Evolutionary conservation across 495 filamentous ascomycete genomes (phyloP).

Genomic region (Penicillium longicatenatum): DNA sequence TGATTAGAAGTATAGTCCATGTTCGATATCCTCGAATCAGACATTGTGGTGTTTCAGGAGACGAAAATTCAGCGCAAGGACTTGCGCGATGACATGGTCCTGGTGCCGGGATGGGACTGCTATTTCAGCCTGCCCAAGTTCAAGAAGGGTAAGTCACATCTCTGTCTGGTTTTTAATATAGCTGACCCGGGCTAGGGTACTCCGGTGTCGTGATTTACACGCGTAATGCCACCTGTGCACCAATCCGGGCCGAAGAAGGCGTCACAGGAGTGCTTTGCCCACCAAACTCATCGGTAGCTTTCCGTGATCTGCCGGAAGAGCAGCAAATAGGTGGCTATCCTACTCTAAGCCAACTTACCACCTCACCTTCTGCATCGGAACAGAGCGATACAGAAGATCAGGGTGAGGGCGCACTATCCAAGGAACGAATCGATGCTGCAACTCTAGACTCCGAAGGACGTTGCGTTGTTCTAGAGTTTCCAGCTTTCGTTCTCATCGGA

Average conservation of each 20-base stretch:
- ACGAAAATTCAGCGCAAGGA: slow-evolving; percentile 96
- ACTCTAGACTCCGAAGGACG: slow-evolving; percentile 88
- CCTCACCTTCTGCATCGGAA: slow-evolving; percentile 13
- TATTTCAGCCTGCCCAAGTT: slow-evolving; percentile 90
- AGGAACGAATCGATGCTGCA: slow-evolving; percentile 61
- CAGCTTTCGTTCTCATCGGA: slow-evolving; percentile 90
- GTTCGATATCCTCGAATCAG: slow-evolving; percentile 92
- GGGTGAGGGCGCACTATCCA: slow-evolving; percentile 1
- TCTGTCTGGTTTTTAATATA: neutral
- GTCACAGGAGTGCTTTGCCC: slow-evolving; percentile 80
- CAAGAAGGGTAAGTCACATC: slow-evolving; percentile 69
- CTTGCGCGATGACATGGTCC: slow-evolving; percentile 91
- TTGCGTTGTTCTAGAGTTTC: slow-evolving; percentile 91
- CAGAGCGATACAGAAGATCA: slow-evolving; percentile 9
- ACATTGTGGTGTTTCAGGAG: slow-evolving; percentile 95
- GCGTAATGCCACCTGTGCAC: slow-evolving; percentile 81
- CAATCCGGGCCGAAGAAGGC: slow-evolving; percentile 91
- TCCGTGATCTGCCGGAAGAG: slow-evolving; percentile 73
- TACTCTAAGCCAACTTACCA: slow-evolving; percentile 60
- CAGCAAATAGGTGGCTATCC: slow-evolving; percentile 94
- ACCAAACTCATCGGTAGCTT: slow-evolving; percentile 72
- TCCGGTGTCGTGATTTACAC: slow-evolving; percentile 96
- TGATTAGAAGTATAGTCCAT: slow-evolving; percentile 58
- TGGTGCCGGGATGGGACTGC: slow-evolving; percentile 95
- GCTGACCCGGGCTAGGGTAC: slow-evolving; percentile 63